Base-by-base conservation (phyloP, 345 rosid genomes). In the Reutealis trisperma region DNA sequence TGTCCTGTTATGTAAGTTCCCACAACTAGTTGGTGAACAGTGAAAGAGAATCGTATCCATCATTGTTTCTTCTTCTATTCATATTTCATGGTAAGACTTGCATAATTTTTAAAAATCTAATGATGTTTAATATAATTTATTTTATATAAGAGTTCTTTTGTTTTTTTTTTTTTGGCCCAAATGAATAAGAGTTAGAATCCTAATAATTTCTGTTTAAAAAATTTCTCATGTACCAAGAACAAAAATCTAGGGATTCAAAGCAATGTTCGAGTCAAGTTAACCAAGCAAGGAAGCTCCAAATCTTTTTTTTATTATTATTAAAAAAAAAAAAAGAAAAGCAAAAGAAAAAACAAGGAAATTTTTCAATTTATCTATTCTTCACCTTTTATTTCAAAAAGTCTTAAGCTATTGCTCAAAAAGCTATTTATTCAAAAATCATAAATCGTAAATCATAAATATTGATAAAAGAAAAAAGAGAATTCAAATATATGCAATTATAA, bases 191-290 rank as follows among this genome's bases (percentile, higher is more conserved):
- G 0, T 45, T 45, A 0, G 13, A 45, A 45, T 45, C 1, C 45
- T 8, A 8, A 42, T 8, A 42, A 42, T 27, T 27, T 27, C 30
- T 27, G 30, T 27, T 27, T 27, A 27, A 27, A 27, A 27, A 27
- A 27, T 27, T 27, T 27, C 30, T 27, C 1, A 27, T 27, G 30
- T 27, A 27, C 45, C 45, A 42, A 42, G 45, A 5, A 42, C 0
- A 42, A 42, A 42, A 42, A 57, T 69, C 72, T 21, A 3, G 2
- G n/a, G n/a, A n/a, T n/a, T n/a, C n/a, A n/a, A n/a, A n/a, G n/a
- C n/a, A n/a, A n/a, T n/a, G n/a, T n/a, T n/a, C n/a, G n/a, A 25
- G 32, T 69, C 73, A 49, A 47, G 73, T 21, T 51, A 25, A 69
- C 60, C 72, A 69, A 69, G 19, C 34, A 58, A 27, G 16, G 6